Evolutionary conservation across 75 land plant genomes (phyloP).

Genomic region (Pinus tabuliformis): DNA sequence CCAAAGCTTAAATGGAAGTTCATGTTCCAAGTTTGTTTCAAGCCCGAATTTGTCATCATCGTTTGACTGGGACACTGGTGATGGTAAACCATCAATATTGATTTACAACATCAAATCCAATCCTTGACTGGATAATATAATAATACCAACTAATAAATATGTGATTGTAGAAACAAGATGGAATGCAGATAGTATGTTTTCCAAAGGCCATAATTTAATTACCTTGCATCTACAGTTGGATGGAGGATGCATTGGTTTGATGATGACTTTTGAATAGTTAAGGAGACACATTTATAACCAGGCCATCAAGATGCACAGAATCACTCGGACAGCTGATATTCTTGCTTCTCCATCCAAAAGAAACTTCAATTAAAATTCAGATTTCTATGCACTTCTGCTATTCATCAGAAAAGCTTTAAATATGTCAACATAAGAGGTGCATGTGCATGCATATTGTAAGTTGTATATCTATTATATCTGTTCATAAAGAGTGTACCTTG

Average conservation of each 20-base stretch:
- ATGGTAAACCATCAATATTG: background rate
- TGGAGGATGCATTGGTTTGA: background rate
- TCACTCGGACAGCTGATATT: background rate
- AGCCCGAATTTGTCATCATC: background rate
- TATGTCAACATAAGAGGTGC: background rate
- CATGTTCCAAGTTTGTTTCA: background rate
- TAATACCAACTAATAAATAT: background rate
- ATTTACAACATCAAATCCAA: background rate
- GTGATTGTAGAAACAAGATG: background rate
- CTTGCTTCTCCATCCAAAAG: background rate
- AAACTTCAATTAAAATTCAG: background rate
- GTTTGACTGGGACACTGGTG: background rate
- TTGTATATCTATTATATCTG: conserved; percentile 2
- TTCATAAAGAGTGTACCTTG: background rate
- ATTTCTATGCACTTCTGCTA: background rate
- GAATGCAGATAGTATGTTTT: background rate
- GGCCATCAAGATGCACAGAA: background rate
- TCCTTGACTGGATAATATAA: background rate
- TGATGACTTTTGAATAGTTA: background rate
- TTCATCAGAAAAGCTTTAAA: background rate
- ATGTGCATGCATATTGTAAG: background rate
- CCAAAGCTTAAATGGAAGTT: background rate
- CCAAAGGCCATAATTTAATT: background rate
- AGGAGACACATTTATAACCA: background rate
- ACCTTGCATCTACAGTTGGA: background rate